Conservation (phyloP, 106 monocot genomes). For the Narthecium ossifragum region DNA sequence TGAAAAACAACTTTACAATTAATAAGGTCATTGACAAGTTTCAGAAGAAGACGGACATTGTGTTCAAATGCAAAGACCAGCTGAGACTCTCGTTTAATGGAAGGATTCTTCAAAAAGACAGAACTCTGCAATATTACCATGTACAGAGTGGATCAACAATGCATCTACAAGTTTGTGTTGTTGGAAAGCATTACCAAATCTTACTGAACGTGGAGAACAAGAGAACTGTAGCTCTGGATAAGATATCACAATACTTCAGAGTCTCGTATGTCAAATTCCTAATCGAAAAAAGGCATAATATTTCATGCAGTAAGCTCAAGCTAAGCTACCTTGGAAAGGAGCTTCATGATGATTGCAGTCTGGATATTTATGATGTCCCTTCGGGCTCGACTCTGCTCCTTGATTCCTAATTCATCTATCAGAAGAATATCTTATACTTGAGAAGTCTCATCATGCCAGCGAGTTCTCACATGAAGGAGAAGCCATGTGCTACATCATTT, state of each 20-base stretch:
- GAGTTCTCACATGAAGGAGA: no score
- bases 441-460: no score
- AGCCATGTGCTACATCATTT: no score
- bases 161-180: background rate
- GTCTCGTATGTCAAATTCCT: background rate
- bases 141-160: background rate
- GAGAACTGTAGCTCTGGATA: background rate
- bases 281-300: background rate
- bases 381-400: background rate
- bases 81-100: background rate
- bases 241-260: background rate
- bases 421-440: no score
- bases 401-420: no score
- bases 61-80: no score
- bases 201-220: background rate
- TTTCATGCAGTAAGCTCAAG: background rate
- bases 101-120: background rate
- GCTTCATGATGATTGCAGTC: background rate
- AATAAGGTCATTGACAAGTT: background rate
- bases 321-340: background rate
- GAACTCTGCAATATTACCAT: background rate
- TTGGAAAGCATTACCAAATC: background rate
- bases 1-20: background rate
- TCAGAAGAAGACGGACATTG: background rate
- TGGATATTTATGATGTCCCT: background rate